phyloP scores from a whole-genome alignment of 2,329 filamentous ascomycete genomes.

The Phaeosphaeriaceae sp. region DNA sequence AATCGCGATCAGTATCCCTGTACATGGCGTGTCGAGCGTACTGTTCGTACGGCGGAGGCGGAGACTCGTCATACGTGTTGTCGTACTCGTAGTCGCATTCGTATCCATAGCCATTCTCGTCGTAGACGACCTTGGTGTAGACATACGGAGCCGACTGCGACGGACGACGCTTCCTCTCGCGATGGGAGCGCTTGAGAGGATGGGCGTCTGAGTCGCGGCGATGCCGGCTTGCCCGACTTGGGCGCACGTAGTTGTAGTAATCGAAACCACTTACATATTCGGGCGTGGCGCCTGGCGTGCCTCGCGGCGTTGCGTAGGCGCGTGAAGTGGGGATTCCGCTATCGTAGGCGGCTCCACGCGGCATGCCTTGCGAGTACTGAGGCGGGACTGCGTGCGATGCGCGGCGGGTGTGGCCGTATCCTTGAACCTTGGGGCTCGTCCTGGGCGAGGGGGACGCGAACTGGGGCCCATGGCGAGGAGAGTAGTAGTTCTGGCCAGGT shows the following conservation, averaged over 20 bases:
- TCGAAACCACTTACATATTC: conserved; percentile 70
- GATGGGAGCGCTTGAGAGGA: conserved; percentile 49
- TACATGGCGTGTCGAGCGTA: conserved; percentile 62
- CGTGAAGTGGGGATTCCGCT: conserved; percentile 49
- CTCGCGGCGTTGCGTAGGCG: conserved; percentile 59
- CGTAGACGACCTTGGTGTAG: conserved; percentile 64
- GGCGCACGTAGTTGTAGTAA: conserved; percentile 43
- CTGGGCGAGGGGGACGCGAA: conserved; percentile 54
- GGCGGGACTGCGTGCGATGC: conserved; percentile 59
- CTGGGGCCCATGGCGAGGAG: conserved; percentile 59
- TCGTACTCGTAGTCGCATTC: conserved; percentile 54
- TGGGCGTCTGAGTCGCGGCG: conserved; percentile 47
- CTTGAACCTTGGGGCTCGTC: conserved; percentile 53
- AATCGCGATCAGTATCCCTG: conserved; percentile 62
- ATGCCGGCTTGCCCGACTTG: conserved; percentile 48
- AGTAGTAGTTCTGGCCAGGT: conserved; percentile 57
- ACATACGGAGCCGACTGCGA: conserved; percentile 61
- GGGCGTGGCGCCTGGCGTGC: conserved; percentile 49
- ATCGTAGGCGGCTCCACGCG: conserved; percentile 45
- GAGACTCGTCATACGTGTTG: conserved; percentile 54
- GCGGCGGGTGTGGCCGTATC: conserved; percentile 64
- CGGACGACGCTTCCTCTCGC: conserved; percentile 57
- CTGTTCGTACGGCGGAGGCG: conserved; percentile 57
- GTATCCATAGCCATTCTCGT: conserved; percentile 58
- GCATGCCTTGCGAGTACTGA: conserved; percentile 52